These are phyloP conservation scores for Kregervanrija pseudodelftensis DNA, from an alignment of 805 yeast species.

Conservation along the genomic window DNA sequence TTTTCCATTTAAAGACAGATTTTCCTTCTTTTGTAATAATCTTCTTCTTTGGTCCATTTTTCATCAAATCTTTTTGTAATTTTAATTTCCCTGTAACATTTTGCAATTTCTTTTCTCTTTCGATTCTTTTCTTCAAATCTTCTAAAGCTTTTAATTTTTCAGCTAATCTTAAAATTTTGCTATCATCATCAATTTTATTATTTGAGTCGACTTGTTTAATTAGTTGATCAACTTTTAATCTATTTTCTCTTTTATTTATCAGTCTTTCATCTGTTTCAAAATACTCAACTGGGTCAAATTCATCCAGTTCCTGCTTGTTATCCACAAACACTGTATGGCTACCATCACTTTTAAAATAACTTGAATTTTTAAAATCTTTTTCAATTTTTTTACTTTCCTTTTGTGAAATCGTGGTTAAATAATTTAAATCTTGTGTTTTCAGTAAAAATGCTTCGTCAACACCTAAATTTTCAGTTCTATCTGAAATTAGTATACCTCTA, in stretches of 20 bases:
- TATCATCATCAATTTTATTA: slow-evolving; percentile 15
- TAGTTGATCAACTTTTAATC: slow-evolving; percentile 58
- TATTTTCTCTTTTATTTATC: slow-evolving; percentile 60
- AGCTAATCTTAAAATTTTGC: slow-evolving; percentile 18
- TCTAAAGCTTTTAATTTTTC: slow-evolving; percentile 52
- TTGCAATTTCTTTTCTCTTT: slow-evolving; percentile 61
- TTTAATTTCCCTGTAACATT: slow-evolving; percentile 69
- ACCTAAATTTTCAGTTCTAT: slow-evolving; percentile 53
- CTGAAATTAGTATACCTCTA: slow-evolving; percentile 59
- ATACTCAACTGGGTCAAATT: slow-evolving; percentile 55
- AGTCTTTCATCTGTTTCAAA: slow-evolving; percentile 67
- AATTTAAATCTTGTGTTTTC: slow-evolving; percentile 87
- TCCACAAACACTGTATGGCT: slow-evolving; percentile 86
- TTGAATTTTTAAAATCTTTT: slow-evolving; percentile 42
- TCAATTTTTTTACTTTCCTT: slow-evolving; percentile 62
- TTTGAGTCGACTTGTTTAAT: slow-evolving; percentile 23
- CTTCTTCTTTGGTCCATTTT: slow-evolving; percentile 82
- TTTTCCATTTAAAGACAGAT: slow-evolving; percentile 77
- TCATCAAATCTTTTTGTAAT: slow-evolving; percentile 79
- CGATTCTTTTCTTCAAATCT: slow-evolving; percentile 54
- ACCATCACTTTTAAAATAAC: slow-evolving; percentile 49
- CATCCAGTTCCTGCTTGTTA: slow-evolving; percentile 42
- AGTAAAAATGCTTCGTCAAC: slow-evolving; percentile 74
- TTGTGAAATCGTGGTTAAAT: slow-evolving; percentile 68
- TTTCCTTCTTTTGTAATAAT: slow-evolving; percentile 59